A percentile compares a stretch with the other conserved stretches of the same genome.
Conservation (phyloP, 495 filamentous ascomycete genomes). For the Hypoxylon crocopeplum region DNA sequence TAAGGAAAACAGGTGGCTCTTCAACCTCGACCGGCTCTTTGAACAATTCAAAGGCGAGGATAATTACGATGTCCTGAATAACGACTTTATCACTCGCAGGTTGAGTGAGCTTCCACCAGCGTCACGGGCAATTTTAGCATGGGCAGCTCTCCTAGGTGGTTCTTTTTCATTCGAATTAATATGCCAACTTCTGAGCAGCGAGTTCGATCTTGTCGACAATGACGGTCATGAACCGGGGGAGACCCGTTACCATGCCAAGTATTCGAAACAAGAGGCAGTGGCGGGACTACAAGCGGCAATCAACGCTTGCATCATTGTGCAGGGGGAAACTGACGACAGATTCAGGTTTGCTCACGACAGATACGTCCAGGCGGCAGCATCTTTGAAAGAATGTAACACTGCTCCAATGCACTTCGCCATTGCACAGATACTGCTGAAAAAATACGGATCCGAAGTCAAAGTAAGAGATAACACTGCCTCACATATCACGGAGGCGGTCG, state of each 20-base stretch:
- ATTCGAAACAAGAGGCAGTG: slow-evolving; percentile 63
- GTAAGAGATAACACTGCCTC: slow-evolving; percentile 71
- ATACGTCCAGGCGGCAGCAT: slow-evolving; percentile 76
- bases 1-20: slow-evolving; percentile 79
- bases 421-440: slow-evolving; percentile 76
- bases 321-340: slow-evolving; percentile 77
- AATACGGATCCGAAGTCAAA: slow-evolving; percentile 63
- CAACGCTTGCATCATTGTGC: slow-evolving; percentile 75
- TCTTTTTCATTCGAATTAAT: slow-evolving; percentile 81
- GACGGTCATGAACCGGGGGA: slow-evolving; percentile 21
- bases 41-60: slow-evolving; percentile 77
- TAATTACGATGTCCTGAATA: slow-evolving; percentile 78
- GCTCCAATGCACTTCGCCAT: slow-evolving; percentile 88
- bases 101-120: slow-evolving; percentile 76
- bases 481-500: slow-evolving; percentile 76
- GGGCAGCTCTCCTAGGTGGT: slow-evolving; percentile 80
- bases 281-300: slow-evolving; percentile 80
- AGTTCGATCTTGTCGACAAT: slow-evolving; percentile 63
- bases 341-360: slow-evolving; percentile 83
- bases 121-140: slow-evolving; percentile 79
- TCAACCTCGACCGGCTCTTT: slow-evolving; percentile 81
- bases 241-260: slow-evolving; percentile 33
- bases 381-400: slow-evolving; percentile 70
- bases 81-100: slow-evolving; percentile 77
- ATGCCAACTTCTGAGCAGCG: slow-evolving; percentile 74